Evolutionary conservation across 2,329 filamentous ascomycete genomes (phyloP).

Genomic region (Fusarium oxysporum): DNA sequence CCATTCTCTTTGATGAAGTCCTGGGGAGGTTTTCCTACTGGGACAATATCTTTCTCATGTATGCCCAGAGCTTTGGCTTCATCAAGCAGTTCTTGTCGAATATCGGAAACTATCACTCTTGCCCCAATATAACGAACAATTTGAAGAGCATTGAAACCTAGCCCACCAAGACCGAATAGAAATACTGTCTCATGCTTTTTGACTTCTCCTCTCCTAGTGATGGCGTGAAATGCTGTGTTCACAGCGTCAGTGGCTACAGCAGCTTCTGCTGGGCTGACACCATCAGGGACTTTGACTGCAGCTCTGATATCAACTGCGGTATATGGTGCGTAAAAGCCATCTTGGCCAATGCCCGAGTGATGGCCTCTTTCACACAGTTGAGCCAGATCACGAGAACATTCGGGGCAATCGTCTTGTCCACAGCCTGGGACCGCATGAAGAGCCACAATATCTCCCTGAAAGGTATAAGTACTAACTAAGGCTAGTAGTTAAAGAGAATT

Average conservation of each 20-base stretch:
- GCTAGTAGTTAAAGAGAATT: accelerated
- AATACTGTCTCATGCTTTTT: slow-evolving; percentile 25
- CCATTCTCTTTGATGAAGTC: slow-evolving; percentile 14
- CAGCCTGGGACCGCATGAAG: slow-evolving; percentile 40
- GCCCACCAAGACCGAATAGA: slow-evolving; percentile 31
- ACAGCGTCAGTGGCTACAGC: slow-evolving; percentile 39
- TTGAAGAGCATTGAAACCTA: slow-evolving; percentile 37
- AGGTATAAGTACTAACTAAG: accelerated
- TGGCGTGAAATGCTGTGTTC: slow-evolving; percentile 38
- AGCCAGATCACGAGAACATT: slow-evolving; percentile 54
- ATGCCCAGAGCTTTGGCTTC: slow-evolving; percentile 26
- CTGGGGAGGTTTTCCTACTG: slow-evolving; percentile 16
- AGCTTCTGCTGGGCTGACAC: slow-evolving; percentile 32
- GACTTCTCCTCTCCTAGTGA: slow-evolving; percentile 27
- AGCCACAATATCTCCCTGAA: slow-evolving; percentile 37
- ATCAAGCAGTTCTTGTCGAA: slow-evolving; percentile 30
- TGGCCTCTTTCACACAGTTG: slow-evolving; percentile 53
- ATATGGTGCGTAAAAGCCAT: slow-evolving; percentile 57
- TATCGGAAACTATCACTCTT: slow-evolving; percentile 33
- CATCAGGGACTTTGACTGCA: slow-evolving; percentile 26
- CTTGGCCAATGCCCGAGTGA: slow-evolving; percentile 58
- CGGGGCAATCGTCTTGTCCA: slow-evolving; percentile 33
- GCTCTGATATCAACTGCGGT: slow-evolving; percentile 46
- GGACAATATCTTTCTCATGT: slow-evolving; percentile 23
- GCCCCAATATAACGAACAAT: slow-evolving; percentile 30